Evolutionary conservation across 2,329 filamentous ascomycete genomes (phyloP).

Genomic region (Fusarium domesticum): DNA sequence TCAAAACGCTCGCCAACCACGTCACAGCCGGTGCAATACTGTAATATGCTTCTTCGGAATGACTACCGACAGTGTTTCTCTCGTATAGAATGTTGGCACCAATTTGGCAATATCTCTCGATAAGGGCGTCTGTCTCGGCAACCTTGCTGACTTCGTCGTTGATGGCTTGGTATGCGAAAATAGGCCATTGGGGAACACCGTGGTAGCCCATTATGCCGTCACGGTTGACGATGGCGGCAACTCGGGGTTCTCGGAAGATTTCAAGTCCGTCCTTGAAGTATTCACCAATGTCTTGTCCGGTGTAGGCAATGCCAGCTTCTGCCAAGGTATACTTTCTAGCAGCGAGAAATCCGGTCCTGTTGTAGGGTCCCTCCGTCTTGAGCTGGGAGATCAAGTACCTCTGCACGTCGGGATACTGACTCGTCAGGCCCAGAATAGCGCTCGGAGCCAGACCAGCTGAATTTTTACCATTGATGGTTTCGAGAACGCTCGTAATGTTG

Average conservation of each 20-base stretch:
- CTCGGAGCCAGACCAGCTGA: slow-evolving; percentile 20
- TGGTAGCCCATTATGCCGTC: slow-evolving; percentile 28
- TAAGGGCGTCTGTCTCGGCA: slow-evolving; percentile 14
- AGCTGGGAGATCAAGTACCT: slow-evolving; percentile 19
- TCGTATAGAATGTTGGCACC: slow-evolving; percentile 26
- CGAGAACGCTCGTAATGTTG: slow-evolving; percentile 38
- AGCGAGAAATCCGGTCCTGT: slow-evolving; percentile 24
- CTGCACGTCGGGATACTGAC: slow-evolving; percentile 20
- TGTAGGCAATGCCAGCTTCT: slow-evolving; percentile 13
- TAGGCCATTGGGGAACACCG: slow-evolving; percentile 21
- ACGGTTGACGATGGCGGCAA: slow-evolving; percentile 8
- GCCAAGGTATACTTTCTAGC: slow-evolving; percentile 5
- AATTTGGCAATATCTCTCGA: slow-evolving; percentile 17
- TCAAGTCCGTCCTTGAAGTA: slow-evolving; percentile 13
- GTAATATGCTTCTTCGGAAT: slow-evolving; percentile 9
- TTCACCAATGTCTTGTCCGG: slow-evolving; percentile 11
- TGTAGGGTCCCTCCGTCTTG: slow-evolving; percentile 15
- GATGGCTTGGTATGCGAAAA: slow-evolving; percentile 23
- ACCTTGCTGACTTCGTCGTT: slow-evolving; percentile 21
- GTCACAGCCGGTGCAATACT: slow-evolving; percentile 11
- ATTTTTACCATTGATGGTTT: slow-evolving; percentile 30
- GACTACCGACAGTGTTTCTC: slow-evolving; percentile 18
- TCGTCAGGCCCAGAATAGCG: slow-evolving; percentile 19
- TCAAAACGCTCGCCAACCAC: slow-evolving; percentile 16
- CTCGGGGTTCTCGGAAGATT: slow-evolving; percentile 8